Evolutionary conservation across 495 filamentous ascomycete genomes (phyloP).

Genomic region (Immersiella caudata): DNA sequence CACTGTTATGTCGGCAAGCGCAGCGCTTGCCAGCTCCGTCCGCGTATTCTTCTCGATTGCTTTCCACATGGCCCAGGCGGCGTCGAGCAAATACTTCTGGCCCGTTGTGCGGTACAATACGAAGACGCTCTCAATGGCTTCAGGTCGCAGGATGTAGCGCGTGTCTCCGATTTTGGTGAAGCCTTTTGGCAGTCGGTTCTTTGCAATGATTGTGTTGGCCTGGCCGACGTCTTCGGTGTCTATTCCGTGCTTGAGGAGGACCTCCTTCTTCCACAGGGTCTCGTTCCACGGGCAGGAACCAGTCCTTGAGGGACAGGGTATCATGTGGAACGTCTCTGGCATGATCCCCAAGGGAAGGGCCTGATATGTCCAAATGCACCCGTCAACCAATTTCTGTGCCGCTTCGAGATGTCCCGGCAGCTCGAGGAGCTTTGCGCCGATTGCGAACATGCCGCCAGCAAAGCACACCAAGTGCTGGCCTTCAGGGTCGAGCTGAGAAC

Average conservation of each 20-base stretch:
- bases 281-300: slow-evolving; percentile 71
- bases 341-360: slow-evolving; percentile 74
- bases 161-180: slow-evolving; percentile 58
- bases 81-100: slow-evolving; percentile 59
- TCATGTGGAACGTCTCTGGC: slow-evolving; percentile 69
- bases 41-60: slow-evolving; percentile 62
- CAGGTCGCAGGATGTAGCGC: slow-evolving; percentile 57
- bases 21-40: slow-evolving; percentile 60
- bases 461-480: slow-evolving; percentile 63
- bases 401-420: slow-evolving; percentile 68
- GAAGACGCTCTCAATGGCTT: slow-evolving; percentile 71
- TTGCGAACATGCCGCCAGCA: slow-evolving; percentile 78
- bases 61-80: slow-evolving; percentile 75
- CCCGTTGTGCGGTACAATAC: slow-evolving; percentile 75
- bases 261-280: slow-evolving; percentile 50
- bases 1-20: slow-evolving; percentile 54
- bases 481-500: slow-evolving; percentile 44
- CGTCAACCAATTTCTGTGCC: slow-evolving; percentile 73
- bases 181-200: slow-evolving; percentile 68
- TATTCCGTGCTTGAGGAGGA: slow-evolving; percentile 20
- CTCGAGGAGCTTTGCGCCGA: slow-evolving; percentile 72
- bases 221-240: slow-evolving; percentile 16
- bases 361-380: slow-evolving; percentile 84
- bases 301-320: slow-evolving; percentile 60
- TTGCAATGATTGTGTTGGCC: slow-evolving; percentile 47